phyloP scores from a whole-genome alignment of 129 eudicot genomes.

The Artemisia annua region DNA sequence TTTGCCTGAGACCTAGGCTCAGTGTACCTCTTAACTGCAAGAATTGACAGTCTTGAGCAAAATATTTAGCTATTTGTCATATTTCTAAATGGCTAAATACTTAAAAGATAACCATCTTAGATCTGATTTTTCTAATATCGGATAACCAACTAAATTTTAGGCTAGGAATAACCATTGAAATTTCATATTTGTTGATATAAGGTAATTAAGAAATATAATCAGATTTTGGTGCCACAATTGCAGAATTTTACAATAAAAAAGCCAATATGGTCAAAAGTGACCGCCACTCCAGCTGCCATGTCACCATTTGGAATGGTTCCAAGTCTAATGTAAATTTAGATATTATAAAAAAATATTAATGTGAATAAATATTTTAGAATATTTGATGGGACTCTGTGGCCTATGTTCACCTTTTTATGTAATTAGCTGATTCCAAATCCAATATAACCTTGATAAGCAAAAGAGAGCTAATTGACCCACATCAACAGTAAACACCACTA shows the following conservation, averaged over 20 bases:
- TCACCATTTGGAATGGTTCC: background rate
- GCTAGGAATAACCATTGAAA: background rate
- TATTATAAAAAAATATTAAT: background rate
- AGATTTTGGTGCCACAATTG: background rate
- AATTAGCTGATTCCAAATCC: background rate
- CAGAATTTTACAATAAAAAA: background rate
- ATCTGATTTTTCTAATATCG: background rate
- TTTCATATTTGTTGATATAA: background rate
- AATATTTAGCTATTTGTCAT: too few species aligned
- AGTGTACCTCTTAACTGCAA: background rate
- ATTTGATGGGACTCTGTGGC: background rate
- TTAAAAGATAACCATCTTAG: background rate
- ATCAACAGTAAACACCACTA: slow-evolving; percentile 6
- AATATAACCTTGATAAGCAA: background rate
- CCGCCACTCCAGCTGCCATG: background rate
- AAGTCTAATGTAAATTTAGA: background rate
- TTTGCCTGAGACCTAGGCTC: background rate
- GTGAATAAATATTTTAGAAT: background rate
- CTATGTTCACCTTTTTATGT: too few species aligned
- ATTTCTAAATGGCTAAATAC: too few species aligned
- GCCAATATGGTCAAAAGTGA: background rate
- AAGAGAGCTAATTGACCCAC: background rate
- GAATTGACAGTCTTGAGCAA: background rate
- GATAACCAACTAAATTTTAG: background rate
- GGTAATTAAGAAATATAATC: background rate